These are phyloP conservation scores for Candida boleticola DNA, from an alignment of 805 yeast species.

Conservation along the genomic window DNA sequence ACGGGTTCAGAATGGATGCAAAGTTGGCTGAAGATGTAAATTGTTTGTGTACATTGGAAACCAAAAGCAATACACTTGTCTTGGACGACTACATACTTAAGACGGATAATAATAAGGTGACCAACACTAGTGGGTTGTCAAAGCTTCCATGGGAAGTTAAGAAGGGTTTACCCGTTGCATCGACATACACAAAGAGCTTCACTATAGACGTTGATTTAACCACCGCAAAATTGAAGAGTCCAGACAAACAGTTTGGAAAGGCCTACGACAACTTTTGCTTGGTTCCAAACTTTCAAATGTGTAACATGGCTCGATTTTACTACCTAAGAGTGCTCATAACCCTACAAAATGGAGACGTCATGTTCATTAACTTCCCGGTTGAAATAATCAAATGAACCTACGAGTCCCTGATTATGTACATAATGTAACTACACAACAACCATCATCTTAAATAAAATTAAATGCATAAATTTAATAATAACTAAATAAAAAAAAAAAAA, in stretches of 20 bases:
- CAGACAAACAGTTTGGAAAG: conserved; percentile 9
- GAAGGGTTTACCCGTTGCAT: background rate
- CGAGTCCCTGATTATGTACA: background rate
- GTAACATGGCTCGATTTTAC: conserved; percentile 31
- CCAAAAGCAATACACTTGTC: conserved; percentile 11
- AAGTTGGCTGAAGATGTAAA: conserved; percentile 28
- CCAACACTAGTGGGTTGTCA: background rate
- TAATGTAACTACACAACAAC: no score
- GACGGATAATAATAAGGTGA: background rate
- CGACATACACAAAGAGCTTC: conserved; percentile 13
- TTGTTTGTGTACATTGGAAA: conserved; percentile 24
- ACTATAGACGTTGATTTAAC: conserved; percentile 15
- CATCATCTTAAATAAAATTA: background rate
- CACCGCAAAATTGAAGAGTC: conserved; percentile 12
- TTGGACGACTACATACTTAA: background rate
- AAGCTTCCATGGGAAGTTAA: background rate
- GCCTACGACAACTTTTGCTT: conserved; percentile 26
- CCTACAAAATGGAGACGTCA: conserved; percentile 19
- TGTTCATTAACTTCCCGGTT: conserved; percentile 31
- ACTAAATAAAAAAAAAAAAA: background rate
- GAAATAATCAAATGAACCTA: conserved; percentile 1
- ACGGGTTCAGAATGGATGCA: conserved; percentile 26
- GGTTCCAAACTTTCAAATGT: conserved; percentile 39
- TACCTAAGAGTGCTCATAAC: conserved; percentile 21
- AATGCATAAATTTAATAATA: background rate